Evolutionary conservation across 176 grass and related monocot species (phyloP).

Genomic region (Cenchrus americanus): DNA sequence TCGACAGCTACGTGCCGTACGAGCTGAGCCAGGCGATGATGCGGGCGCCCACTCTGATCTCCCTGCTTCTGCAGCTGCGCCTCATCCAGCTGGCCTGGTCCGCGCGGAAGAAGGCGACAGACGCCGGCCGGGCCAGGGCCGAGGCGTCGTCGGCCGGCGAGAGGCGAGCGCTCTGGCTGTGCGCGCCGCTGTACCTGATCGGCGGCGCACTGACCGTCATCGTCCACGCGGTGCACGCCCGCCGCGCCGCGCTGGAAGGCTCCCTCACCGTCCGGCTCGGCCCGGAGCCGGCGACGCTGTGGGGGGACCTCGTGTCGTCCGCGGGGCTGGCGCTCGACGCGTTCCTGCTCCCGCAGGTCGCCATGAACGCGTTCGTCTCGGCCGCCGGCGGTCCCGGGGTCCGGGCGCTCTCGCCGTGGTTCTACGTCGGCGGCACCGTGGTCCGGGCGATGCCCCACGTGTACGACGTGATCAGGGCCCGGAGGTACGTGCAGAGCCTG

Average conservation of each 20-base stretch:
- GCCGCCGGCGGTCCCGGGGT: background rate
- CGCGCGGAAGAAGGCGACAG: background rate
- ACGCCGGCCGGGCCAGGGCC: background rate
- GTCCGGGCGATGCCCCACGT: background rate
- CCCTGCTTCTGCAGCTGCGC: constrained; percentile 50
- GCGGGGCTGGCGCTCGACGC: constrained; percentile 27
- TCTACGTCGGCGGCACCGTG: constrained; percentile 1
- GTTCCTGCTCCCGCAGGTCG: constrained; percentile 35
- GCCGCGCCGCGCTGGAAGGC: background rate
- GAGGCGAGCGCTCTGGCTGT: constrained; percentile 34
- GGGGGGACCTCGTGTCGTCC: background rate
- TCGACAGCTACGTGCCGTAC: constrained; percentile 39
- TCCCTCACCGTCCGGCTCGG: background rate
- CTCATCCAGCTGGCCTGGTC: constrained; percentile 39
- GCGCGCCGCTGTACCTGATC: constrained; percentile 40
- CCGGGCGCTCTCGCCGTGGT: constrained; percentile 19
- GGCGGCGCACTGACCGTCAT: constrained; percentile 31
- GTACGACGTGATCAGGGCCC: background rate
- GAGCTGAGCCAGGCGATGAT: constrained; percentile 58
- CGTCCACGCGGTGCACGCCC: background rate
- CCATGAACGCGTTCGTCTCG: constrained; percentile 17
- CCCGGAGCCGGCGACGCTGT: background rate
- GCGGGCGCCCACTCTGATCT: constrained; percentile 49
- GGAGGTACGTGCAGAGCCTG: background rate
- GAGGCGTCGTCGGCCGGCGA: background rate